A percentile compares a stretch with the other conserved stretches of the same genome.
phyloP scores from a whole-genome alignment of 2,329 filamentous ascomycete genomes.

The Alternaria gansuensis region DNA sequence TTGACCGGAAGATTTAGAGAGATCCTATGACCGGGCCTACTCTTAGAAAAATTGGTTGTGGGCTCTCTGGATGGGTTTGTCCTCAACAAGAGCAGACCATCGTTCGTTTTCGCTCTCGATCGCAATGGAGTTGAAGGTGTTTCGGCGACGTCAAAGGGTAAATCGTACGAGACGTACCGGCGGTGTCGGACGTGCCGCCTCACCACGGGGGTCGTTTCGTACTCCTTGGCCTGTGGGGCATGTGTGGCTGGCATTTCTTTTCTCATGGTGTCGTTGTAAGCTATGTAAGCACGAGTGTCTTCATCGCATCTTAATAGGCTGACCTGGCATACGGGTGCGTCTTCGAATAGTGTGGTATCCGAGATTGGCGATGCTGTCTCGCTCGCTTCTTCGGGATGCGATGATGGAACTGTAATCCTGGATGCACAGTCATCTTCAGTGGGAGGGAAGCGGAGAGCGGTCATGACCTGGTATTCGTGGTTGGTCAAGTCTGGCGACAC shows the following conservation, averaged over 20 bases:
- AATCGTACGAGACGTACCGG: conserved; percentile 1
- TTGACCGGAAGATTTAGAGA: conserved; percentile 29
- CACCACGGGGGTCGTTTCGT: background rate
- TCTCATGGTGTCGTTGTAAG: background rate
- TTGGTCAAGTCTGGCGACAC: background rate
- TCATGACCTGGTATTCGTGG: background rate
- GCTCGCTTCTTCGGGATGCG: background rate
- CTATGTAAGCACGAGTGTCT: background rate
- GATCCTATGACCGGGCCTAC: conserved; percentile 20
- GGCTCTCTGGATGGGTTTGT: conserved; percentile 10
- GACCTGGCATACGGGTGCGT: background rate
- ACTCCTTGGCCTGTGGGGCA: background rate
- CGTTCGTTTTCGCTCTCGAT: conserved; percentile 16
- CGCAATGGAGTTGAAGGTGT: conserved; percentile 9
- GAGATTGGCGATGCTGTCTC: conserved; percentile 19
- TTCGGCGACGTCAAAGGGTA: background rate
- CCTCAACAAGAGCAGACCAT: conserved; percentile 24
- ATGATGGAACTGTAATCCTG: background rate
- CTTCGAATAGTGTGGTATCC: conserved; percentile 23
- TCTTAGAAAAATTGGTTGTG: background rate
- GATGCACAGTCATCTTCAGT: background rate
- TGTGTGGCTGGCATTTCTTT: background rate
- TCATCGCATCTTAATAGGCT: conserved; percentile 1
- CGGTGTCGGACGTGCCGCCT: conserved; percentile 6
- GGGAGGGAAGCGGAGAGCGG: conserved; percentile 8